A percentile compares a stretch with the other conserved stretches of the same genome.
phyloP scores from a whole-genome alignment of 495 filamentous ascomycete genomes.

The Pseudevernia furfuracea region DNA sequence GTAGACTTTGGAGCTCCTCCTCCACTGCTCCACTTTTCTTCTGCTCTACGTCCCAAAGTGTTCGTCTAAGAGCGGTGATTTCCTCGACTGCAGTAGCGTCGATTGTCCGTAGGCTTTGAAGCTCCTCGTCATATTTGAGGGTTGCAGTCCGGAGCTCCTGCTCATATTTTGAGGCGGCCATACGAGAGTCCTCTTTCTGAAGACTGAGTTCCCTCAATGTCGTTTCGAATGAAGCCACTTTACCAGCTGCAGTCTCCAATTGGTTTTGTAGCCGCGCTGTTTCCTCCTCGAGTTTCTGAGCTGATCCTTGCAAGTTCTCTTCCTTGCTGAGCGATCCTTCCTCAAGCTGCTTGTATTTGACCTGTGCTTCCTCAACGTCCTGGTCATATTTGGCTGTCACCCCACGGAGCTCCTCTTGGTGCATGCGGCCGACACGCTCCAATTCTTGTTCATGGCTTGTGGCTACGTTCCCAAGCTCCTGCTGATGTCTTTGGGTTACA shows the following conservation, averaged over 20 bases:
- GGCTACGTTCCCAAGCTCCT: conserved; percentile 9
- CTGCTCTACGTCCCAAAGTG: conserved; percentile 1
- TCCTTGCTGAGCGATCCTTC: background rate
- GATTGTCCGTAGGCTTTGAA: conserved; percentile 9
- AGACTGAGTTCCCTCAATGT: background rate
- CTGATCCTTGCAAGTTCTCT: background rate
- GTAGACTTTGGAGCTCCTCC: conserved; percentile 10
- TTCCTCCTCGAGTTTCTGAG: conserved; percentile 3
- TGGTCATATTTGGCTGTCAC: background rate
- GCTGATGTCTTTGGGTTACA: conserved; percentile 1
- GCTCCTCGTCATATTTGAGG: conserved; percentile 16
- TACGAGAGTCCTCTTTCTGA: background rate
- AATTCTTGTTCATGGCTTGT: conserved; percentile 11
- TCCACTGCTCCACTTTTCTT: background rate
- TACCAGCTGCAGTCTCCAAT: background rate
- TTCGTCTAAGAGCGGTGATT: conserved; percentile 10
- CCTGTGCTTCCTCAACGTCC: conserved; percentile 9
- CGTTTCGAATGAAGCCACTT: conserved; percentile 1
- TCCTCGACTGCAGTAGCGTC: conserved; percentile 13
- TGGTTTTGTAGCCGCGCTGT: background rate
- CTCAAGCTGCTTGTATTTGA: background rate
- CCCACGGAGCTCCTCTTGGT: background rate
- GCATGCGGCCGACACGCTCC: background rate
- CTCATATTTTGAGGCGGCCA: conserved; percentile 4
- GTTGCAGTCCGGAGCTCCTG: conserved; percentile 8